Base-by-base conservation (phyloP, 2,329 filamentous ascomycete species). In the Fusarium avenaceum region DNA sequence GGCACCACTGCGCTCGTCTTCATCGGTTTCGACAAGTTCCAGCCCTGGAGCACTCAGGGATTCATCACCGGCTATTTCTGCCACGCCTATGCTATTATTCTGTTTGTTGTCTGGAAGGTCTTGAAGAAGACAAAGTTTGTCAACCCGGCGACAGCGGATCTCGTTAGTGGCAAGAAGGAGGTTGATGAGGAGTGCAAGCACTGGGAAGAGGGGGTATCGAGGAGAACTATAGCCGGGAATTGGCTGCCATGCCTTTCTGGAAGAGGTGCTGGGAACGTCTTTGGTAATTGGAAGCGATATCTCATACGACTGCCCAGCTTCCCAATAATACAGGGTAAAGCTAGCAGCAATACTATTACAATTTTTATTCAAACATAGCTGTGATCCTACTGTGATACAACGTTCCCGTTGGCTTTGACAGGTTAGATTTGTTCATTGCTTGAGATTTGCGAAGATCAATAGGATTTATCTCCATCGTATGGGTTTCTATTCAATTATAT, bases 91-190 rank as follows among this genome's bases (percentile, higher is more conserved):
- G 85, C 84, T 52, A 71, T 84, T 38, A 73, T 82, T 7, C 79
- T 93, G 11, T 94, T 87, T 72, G 10, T 91, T 3, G 57, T 44
- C 32, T 74, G 73, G 70, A 75, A 75, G 65, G 17, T 75, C 8
- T n/a, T 75, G 20, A 75, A 74, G 76, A 84, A 82, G 73, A 91
- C 89, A 0, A 87, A 84, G 67, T 61, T 74, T 43, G 70, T 62
- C 32, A 67, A 65, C 32, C 54, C 72, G 10, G 54, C 68, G 42
- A 72, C 58, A 5, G 72, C 72, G 24, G 72, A 74, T 19, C 65
- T 74, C 17, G 55, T 74, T 30, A 85, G 85, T 35, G 89, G 90
- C 59, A 80, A 92, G 60, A 86, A 85, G 8, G 90, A 91, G 76
- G 87, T 91, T 64, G 89, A 90, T 54, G 86, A 87, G 65, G 80